phyloP scores from a whole-genome alignment of 2,329 filamentous ascomycete genomes.

The Diaporthe capsici region DNA sequence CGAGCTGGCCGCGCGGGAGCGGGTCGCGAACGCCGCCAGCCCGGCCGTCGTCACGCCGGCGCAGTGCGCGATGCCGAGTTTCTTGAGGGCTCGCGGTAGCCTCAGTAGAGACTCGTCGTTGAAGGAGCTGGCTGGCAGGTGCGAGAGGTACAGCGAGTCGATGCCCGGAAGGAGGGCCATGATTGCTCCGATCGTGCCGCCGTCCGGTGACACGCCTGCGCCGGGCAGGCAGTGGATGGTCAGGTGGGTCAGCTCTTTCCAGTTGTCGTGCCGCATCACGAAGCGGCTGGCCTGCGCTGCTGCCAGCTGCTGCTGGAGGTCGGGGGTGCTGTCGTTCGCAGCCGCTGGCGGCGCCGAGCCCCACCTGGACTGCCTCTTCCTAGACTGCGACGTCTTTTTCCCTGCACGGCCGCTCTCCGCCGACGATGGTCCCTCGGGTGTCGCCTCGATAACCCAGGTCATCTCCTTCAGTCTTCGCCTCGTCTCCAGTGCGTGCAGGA shows the following conservation, averaged over 20 bases:
- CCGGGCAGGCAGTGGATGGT: constrained; percentile 72
- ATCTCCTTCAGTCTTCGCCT: constrained; percentile 69
- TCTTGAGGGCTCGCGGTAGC: constrained; percentile 65
- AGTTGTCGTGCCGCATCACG: constrained; percentile 63
- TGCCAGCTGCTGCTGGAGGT: constrained; percentile 51
- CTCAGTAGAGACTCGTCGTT: constrained; percentile 68
- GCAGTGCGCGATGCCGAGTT: constrained; percentile 69
- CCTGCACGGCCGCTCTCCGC: constrained; percentile 49
- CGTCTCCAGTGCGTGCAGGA: constrained; percentile 73
- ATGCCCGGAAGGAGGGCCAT: constrained; percentile 67
- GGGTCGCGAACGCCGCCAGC: constrained; percentile 69
- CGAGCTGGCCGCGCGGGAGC: constrained; percentile 56
- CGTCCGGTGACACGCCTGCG: constrained; percentile 66
- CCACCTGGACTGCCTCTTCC: constrained; percentile 3
- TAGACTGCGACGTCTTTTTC: constrained; percentile 41
- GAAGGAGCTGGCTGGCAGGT: constrained; percentile 69
- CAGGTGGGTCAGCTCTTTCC: constrained; percentile 68
- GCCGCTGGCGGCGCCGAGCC: not conserved
- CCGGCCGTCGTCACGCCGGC: constrained; percentile 69
- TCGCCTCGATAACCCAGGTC: constrained; percentile 68
- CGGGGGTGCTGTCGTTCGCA: constrained; percentile 46
- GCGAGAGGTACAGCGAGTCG: constrained; percentile 71
- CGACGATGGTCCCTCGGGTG: constrained; percentile 53
- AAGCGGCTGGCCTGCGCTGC: constrained; percentile 54
- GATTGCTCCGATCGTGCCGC: constrained; percentile 63